Base-by-base conservation (phyloP, 106 monocot species). In the Dendrobium chrysotoxum region DNA sequence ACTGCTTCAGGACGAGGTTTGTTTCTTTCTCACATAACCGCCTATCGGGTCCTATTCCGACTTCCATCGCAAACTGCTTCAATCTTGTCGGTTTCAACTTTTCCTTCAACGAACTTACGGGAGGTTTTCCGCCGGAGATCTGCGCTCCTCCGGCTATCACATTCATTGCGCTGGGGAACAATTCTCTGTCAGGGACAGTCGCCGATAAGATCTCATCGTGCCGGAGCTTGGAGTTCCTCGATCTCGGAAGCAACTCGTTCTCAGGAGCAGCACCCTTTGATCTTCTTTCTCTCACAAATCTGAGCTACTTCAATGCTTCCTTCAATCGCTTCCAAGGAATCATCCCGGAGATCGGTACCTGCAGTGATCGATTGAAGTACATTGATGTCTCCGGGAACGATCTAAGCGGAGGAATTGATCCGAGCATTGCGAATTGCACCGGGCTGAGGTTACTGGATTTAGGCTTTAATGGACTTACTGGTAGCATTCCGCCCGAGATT, bases 241-340 rank as follows among this genome's bases (percentile, higher is more conserved):
- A 99, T 79, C 77, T 99, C 20, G 91, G 93, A 13, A 80, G 83
- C 79, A 99, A 99, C 72, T 73, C 80, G 25, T 95, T 99, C 61
- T 47, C 85, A 15, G 99, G 99, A 47, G 12, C 80, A 7, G 83
- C 70, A 13, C 99, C 99, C 1, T 95, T 95, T 71, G 81, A 81
- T 21, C 86, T 93, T 53, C 81, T 99, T 28, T 54, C 65, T 31
- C 77, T 90, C 75, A 72, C 42, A 30, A 99, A 93, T 66, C 79
- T 99, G 79, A 93, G 81, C 65, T 95, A 93, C 73, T 91, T 99
- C 81, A 93, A 99, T 42, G 77, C 79, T 11, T 99, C 99, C 0
- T 86, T 66, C 77, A 99, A 99, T 78, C 28, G 71, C 0, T 93
- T 99, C 67, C 42, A 71, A 3, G 99, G 93, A 0, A 77, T 77